Evolutionary conservation across 176 grass and related monocot genomes (phyloP), one percentile per base, ranked within the genome.

Genomic region (Eragrostis curvula): DNA sequence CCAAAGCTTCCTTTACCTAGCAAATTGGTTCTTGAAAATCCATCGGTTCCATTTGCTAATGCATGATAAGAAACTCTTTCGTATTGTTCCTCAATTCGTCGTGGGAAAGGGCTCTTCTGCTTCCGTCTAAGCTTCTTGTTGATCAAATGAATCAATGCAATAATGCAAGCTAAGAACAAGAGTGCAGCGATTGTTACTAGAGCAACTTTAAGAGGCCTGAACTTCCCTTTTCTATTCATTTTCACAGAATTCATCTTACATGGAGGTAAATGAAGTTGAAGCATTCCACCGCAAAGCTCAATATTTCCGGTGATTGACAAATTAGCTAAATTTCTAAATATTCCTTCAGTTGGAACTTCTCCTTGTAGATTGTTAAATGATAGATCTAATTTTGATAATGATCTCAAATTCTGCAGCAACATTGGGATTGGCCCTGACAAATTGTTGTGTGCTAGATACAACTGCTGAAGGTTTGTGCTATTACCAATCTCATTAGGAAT

Each of bases 331-430:
- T 89, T 85, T 84, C 24, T 44, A 23, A 89, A 89, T 57, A 89
- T 45, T 7, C 87, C 74, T 0, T 56, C 27, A 68, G 25, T 84
- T n/a, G 87, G 87, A 2, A 89, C 81, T 80, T 78, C 15, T 12
- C 87, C 87, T 1, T 62, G 56, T 23, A 89, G 62, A 48, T 82
- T 59, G 46, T 86, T 82, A 64, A 52, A 90, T 15, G 83, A 85
- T 32, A 85, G 23, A 70, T 90, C 70, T 6, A 90, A 50, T 11
- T 32, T 9, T 11, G 8, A 17, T 9, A 75, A 18, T 56, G 55
- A 53, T 29, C 30, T 64, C 63, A 81, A 57, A 10, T 74, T 75
- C 11, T 85, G 48, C 18, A 85, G 53, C 16, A 21, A 12, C 36
- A 1, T 16, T 7, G 89, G 84, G 17, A 90, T 86, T 2, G 56